phyloP scores from a whole-genome alignment of 2,329 filamentous ascomycete genomes.

The Penicillium sp. region DNA sequence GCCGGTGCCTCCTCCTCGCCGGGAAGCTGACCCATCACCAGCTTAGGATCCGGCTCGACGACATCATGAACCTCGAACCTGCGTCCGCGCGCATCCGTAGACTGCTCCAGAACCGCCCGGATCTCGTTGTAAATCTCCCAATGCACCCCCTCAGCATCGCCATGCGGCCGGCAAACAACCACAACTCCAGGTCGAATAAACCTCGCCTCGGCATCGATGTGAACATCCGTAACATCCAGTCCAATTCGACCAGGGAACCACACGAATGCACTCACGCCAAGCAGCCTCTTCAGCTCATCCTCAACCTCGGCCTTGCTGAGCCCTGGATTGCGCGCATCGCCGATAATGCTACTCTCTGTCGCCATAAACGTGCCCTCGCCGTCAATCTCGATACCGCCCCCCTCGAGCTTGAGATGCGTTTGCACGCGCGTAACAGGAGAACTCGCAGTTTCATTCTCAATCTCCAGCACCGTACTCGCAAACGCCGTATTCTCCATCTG shows the following conservation, averaged over 20 bases:
- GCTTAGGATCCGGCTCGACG: slow-evolving; percentile 30
- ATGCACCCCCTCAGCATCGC: slow-evolving; percentile 17
- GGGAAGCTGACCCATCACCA: slow-evolving; percentile 17
- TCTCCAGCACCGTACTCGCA: slow-evolving; percentile 15
- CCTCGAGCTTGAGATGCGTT: slow-evolving; percentile 30
- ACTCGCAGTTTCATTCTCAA: slow-evolving; percentile 10
- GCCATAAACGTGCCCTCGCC: slow-evolving; percentile 38
- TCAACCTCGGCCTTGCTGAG: slow-evolving; percentile 26
- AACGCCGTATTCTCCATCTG: slow-evolving; percentile 20
- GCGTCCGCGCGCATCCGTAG: slow-evolving; percentile 27
- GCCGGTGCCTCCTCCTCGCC: slow-evolving; percentile 25
- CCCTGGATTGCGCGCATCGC: slow-evolving; percentile 31
- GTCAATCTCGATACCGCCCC: slow-evolving; percentile 37
- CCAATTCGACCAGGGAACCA: slow-evolving; percentile 34
- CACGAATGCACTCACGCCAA: slow-evolving; percentile 34
- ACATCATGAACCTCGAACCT: slow-evolving; percentile 25
- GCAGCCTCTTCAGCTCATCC: slow-evolving; percentile 23
- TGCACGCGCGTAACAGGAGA: slow-evolving; percentile 12
- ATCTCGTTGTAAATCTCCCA: slow-evolving; percentile 30
- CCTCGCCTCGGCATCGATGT: slow-evolving; percentile 33
- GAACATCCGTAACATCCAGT: slow-evolving; percentile 37
- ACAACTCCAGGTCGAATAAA: slow-evolving; percentile 31
- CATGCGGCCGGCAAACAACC: slow-evolving; percentile 27
- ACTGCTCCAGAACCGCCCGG: slow-evolving; percentile 17
- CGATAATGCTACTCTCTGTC: slow-evolving; percentile 35